phyloP scores from a whole-genome alignment of 805 yeast species.

The Ascoidea tarda region DNA sequence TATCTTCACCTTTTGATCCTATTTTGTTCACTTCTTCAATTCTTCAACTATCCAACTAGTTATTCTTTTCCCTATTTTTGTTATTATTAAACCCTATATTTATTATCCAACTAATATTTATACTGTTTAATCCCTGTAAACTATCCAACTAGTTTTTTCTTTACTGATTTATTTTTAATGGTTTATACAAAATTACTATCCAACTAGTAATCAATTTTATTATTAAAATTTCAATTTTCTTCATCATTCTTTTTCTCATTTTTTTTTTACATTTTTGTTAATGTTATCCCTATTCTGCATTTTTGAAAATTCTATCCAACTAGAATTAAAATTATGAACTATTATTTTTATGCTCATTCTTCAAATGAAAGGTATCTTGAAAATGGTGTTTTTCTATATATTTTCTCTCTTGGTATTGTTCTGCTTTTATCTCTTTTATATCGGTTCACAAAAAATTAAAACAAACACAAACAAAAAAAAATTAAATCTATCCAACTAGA shows the following conservation, averaged over 20 bases:
- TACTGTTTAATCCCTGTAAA: background rate
- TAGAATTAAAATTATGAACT: background rate
- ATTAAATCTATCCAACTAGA: no score
- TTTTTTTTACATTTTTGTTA: no score
- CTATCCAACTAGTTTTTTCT: background rate
- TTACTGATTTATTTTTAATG: background rate
- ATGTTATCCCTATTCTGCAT: background rate
- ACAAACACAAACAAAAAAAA: no score
- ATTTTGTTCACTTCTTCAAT: background rate
- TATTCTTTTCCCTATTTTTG: background rate
- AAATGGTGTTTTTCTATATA: background rate
- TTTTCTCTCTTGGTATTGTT: background rate
- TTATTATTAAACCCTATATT: no score
- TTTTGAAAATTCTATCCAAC: background rate
- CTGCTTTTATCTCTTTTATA: background rate
- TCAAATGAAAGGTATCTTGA: no score
- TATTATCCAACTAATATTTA: background rate
- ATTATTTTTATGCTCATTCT: no score
- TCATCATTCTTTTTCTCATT: background rate
- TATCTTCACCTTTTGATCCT: background rate
- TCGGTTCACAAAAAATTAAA: no score
- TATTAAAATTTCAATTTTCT: no score
- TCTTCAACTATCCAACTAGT: background rate
- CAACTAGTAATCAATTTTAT: background rate
- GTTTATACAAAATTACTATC: background rate